Evolutionary conservation across 192 early-diverging fungal species (phyloP), one percentile per base, ranked within the genome.

Genomic region (Backusella liffmaniae): DNA sequence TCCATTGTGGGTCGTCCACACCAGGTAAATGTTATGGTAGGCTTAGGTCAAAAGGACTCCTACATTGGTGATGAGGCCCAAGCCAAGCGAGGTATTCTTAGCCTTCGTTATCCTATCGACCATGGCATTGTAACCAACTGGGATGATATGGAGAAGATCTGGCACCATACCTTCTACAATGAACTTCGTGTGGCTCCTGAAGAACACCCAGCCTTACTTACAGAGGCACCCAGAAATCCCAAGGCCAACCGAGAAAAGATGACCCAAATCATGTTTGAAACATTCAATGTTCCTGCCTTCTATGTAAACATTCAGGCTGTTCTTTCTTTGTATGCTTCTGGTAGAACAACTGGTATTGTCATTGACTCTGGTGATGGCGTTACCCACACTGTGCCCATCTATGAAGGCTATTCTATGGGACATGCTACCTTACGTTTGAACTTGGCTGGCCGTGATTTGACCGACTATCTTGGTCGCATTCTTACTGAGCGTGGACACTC

Each of bases 261-360:
- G 96, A 95, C 94, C 78, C 95, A 99, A 87, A 96, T 98, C 85
- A 98, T 98, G 96, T 99, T 98, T 79, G 98, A 98, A 88, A 95
- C 95, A 79, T 98, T 98, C 91, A 96, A 96, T 84, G 89, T 90
- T 65, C 96, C 95, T 73, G 98, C 94, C 72, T 96, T 98, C 90
- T 99, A 98, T 86, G 96, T 99, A 70, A 88, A 90, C 81, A 98
- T 97, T 85, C 96, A 97, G 77, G 96, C 97, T 66, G 98, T 97
- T 4, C 89, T 99, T 30, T 95, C 98, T 77, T 90, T 98, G 44
- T 98, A 97, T 84, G 94, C 97, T 70, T 96, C 95, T 59, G 97
- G 97, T 82, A 93, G 94, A 90, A 96, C 94, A 78, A 98, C 96
- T 76, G 98, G 98, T 95, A 94, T 98, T 77, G 97, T 99, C 44